Evolutionary conservation across 2,329 filamentous ascomycete species (phyloP), one percentile per base, ranked within the genome.

Genomic region (Apiospora aurea): DNA sequence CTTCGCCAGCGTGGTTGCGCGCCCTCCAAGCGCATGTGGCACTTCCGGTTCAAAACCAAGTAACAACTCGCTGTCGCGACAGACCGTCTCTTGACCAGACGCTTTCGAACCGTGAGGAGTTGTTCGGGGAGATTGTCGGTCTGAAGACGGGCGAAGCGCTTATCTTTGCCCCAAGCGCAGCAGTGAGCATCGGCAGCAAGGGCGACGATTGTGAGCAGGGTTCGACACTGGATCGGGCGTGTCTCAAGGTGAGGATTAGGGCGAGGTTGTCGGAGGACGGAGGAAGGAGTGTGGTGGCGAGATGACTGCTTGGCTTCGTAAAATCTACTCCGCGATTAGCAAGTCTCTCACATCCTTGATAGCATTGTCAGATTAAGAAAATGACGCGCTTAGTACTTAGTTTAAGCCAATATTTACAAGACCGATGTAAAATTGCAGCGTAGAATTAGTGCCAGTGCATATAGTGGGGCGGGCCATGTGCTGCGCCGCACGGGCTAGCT

Each of bases 61-160:
- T 16, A 57, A 18, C 14, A 5, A 53, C 49, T 53, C 49, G 24
- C 51, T 57, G 26, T 34, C 51, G 26, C 51, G 26, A 57, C 1
- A 57, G 26, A 57, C 51, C 14, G 34, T 57, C 51, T 57, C 49
- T 57, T 57, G 26, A 34, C 26, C 26, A 57, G 26, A 29, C 26
- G 51, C 51, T 29, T 57, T 57, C 51, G 26, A 57, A 57, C 51
- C 51, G 26, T 57, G 26, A 16, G 51, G 26, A 57, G 51, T 34
- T 57, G 26, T 57, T 57, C 51, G 26, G 26, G 10, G 51, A 57
- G 51, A 57, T 57, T 34, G 14, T 57, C 26, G 26, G 64, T 43
- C 34, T 67, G 34, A 67, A 46, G 21, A 67, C 34, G 24, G 64
- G 64, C 64, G 64, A 67, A 67, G 64, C 64, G 64, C 16, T 67